A percentile compares a stretch with the other conserved stretches of the same genome.
Conservation (phyloP, 2,329 filamentous ascomycete species). For the Didymella keratinophila region DNA sequence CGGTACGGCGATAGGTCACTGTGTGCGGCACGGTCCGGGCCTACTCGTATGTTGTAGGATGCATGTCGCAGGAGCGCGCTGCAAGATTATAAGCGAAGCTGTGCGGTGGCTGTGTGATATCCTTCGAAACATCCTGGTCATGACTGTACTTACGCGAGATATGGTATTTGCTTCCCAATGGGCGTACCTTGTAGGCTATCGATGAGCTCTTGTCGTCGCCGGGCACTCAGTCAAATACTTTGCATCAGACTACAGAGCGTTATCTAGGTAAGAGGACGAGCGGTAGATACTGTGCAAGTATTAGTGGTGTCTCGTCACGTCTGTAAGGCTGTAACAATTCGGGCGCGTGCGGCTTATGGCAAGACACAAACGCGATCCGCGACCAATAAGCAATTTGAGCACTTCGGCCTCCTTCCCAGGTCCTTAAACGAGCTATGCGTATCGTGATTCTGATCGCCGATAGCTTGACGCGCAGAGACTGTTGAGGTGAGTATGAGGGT, state of each 20-base stretch:
- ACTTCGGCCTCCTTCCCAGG: background rate
- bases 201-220: background rate
- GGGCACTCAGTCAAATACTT: background rate
- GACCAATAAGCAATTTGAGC: background rate
- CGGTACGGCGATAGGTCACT: background rate
- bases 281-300: background rate
- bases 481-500: background rate
- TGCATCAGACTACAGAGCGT: background rate
- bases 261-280: background rate
- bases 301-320: conserved; percentile 3
- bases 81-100: background rate
- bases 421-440: background rate
- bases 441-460: background rate
- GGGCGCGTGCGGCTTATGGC: background rate
- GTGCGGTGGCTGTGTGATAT: background rate
- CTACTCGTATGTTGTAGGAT: background rate
- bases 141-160: background rate
- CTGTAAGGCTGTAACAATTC: conserved; percentile 1
- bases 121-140: background rate
- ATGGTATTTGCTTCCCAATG: background rate
- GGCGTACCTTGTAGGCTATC: background rate
- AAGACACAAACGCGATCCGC: background rate
- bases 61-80: background rate
- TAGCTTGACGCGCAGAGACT: background rate
- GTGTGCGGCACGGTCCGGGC: background rate